Conservation (phyloP, 2,329 filamentous ascomycete genomes). For the Monilinia aucupariae region DNA sequence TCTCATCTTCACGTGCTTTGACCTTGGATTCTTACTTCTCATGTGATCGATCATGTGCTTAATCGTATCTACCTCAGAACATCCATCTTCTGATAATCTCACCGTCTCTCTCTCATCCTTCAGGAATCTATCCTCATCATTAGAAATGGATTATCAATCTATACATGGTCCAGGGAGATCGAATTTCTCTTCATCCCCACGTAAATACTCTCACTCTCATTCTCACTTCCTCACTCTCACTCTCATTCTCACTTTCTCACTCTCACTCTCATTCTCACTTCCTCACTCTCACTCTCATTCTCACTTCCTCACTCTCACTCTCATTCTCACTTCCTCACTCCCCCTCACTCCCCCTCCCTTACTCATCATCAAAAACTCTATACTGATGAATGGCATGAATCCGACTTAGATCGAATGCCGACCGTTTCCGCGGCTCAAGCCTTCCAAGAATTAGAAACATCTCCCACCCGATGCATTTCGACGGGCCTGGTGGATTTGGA, state of each 20-base stretch:
- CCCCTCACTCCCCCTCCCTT: background rate
- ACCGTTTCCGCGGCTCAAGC: conserved; percentile 72
- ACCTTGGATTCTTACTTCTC: too few relatives aligned
- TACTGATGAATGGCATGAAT: conserved; percentile 19
- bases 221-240: too few relatives aligned
- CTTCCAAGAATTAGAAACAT: conserved; percentile 52
- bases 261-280: too few relatives aligned
- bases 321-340: too few relatives aligned
- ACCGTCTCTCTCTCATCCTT: background rate
- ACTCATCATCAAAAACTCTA: background rate
- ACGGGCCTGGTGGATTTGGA: conserved; percentile 54
- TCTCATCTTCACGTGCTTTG: too few relatives aligned
- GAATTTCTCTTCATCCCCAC: conserved; percentile 45
- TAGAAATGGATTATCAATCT: conserved; percentile 51
- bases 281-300: too few relatives aligned
- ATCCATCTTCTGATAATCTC: too few relatives aligned
- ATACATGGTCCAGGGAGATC: conserved; percentile 56
- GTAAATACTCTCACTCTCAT: conserved; percentile 21
- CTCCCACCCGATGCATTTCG: conserved; percentile 47
- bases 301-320: too few relatives aligned
- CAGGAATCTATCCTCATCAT: conserved; percentile 1
- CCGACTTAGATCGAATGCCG: conserved; percentile 64
- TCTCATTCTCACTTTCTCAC: too few relatives aligned
- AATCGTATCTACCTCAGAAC: too few relatives aligned
- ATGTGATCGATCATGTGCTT: too few relatives aligned